Evolutionary conservation across 2,329 filamentous ascomycete genomes (phyloP), one percentile per base, ranked within the genome.

Genomic region (Torrubiella hemipterigena): DNA sequence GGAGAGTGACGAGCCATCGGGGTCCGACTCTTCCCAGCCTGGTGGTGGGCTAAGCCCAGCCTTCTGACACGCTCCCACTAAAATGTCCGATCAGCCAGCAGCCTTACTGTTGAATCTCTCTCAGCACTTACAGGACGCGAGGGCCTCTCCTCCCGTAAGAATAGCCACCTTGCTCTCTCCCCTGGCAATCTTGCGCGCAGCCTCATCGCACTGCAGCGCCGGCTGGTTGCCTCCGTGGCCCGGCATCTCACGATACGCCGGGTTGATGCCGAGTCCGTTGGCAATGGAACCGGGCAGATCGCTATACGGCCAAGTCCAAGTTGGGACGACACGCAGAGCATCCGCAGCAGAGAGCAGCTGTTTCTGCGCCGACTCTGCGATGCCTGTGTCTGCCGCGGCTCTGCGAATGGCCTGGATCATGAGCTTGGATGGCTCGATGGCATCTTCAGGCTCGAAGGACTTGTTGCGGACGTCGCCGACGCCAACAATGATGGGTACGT

Each of bases 251-350:
- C 55, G 61, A 41, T 71, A 65, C 2, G 52, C 54, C 1, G 67
- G 55, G 3, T 59, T 47, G 4, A 71, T 53, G 0, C 55, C 58
- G 3, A 80, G 48, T 22, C 56, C 61, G 23, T 63, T 41, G 1
- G 65, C 57, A 6, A 81, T 45, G 2, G 72, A 51, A 5, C 56
- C 59, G 0, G 74, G 71, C 2, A 79, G 49, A 44, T 80, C 66
- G 2, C 59, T 50, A 44, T 80, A 80, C 1, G 68, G 65, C 75
- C 75, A 79, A 0, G 75, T 77, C 75, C 75, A 81, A 0, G 70
- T 71, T 24, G 59, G 62, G 8, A 79, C 73, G 4, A 77, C 63
- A 26, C 66, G 58, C 27, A 81, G 57, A 40, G 66, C 71, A 44
- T 79, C 73, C 31, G 77, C 65, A 1, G 51, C 49, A 0, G 53